Evolutionary conservation across 1,284 basidiomycete species (phyloP).

Genomic region (Fomitopsis pinicola): DNA sequence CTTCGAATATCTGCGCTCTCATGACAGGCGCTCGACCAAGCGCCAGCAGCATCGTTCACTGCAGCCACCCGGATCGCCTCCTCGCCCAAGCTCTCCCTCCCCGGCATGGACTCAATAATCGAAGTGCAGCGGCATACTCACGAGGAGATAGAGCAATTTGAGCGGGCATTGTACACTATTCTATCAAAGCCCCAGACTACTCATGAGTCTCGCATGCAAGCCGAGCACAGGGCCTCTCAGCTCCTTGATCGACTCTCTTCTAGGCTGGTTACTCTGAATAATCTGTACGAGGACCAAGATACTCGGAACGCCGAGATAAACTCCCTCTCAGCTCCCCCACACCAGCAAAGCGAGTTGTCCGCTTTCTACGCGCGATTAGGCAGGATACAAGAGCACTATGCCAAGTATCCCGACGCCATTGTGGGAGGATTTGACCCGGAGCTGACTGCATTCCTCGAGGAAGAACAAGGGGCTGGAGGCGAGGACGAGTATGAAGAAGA

Average conservation of each 20-base stretch:
- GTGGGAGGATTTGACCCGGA: slow-evolving; percentile 79
- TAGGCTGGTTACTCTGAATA: slow-evolving; percentile 61
- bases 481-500: slow-evolving; percentile 75
- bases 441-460: slow-evolving; percentile 74
- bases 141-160: slow-evolving; percentile 93
- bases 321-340: slow-evolving; percentile 46
- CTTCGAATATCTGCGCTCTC: slow-evolving; percentile 38
- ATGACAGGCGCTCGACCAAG: slow-evolving; percentile 3
- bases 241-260: slow-evolving; percentile 80
- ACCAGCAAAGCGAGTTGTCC: slow-evolving; percentile 70
- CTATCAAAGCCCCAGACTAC: slow-evolving; percentile 59
- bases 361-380: slow-evolving; percentile 95
- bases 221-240: slow-evolving; percentile 85
- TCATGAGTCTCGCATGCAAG: slow-evolving; percentile 68
- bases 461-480: slow-evolving; percentile 64
- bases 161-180: slow-evolving; percentile 65
- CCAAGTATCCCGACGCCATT: slow-evolving; percentile 88
- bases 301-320: slow-evolving; percentile 60
- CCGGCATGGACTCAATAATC: slow-evolving; percentile 82
- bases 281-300: slow-evolving; percentile 73
- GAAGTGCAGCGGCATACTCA: slow-evolving; percentile 92
- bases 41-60: not conserved
- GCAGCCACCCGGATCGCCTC: slow-evolving; percentile 7
- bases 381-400: slow-evolving; percentile 94
- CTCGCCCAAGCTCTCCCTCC: slow-evolving; percentile 3